Evolutionary conservation across 345 rosid species (phyloP), one percentile per base, ranked within the genome.

Genomic region (Gossypium arboreum): DNA sequence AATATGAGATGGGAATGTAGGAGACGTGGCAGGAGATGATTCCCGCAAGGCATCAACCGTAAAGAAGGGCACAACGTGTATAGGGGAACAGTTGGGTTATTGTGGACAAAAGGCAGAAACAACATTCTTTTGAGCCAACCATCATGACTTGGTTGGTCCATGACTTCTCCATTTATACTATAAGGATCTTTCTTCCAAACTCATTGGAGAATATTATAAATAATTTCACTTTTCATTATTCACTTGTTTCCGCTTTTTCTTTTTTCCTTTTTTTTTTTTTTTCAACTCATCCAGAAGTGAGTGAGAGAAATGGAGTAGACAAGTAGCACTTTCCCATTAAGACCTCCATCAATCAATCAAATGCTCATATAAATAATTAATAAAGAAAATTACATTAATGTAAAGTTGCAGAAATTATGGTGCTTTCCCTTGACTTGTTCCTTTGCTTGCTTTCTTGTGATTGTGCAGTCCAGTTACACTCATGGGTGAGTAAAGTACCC

Each of bases 141-240:
- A 79, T 84, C 72, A 79, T 67, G 65, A 54, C 56, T 51, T 51
- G 56, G 81, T 80, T 81, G 70, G 10, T 65, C 52, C 70, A 18
- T 65, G 3, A 65, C 27, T 65, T 65, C 78, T 81, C 78, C 79
- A 25, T 18, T 34, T 4, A 34, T 34, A 4, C 1, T 34, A 34
- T 1, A 34, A 76, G 87, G 78, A 84, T 83, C 88, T n/a, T 55
- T 55, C 59, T 87, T 89, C 93, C 93, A 71, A 87, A 83, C 80
- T 85, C 89, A 81, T 85, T 83, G 93, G 93, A 89, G 90, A 78
- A 73, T 55, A 58, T 65, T 1, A 55, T 70, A 51, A 3, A 51
- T 55, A n/a, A 58, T 50, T 52, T 67, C 68, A 18, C 67, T 41
- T 73, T 62, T 63, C 43, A 65, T 34, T 71, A 17, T 76, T 65